Evolutionary conservation across 192 early-diverging fungal genomes (phyloP).

Genomic region (Backusella westeae): DNA sequence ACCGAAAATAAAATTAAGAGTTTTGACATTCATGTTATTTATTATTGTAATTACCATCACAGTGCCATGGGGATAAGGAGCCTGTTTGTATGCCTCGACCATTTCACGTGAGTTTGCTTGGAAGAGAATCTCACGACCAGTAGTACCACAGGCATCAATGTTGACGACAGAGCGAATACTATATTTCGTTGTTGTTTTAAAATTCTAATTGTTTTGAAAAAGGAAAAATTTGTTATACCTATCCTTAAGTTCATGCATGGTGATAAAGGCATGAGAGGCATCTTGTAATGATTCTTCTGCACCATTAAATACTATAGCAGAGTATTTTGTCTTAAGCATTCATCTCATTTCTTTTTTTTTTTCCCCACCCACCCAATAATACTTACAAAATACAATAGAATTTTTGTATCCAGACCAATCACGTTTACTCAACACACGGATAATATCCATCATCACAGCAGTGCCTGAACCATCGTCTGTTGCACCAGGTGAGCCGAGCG

Average conservation of each 20-base stretch:
- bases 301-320: conserved; percentile 65
- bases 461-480: conserved; percentile 70
- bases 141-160: conserved; percentile 71
- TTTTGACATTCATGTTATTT: not conserved
- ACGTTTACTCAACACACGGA: conserved; percentile 48
- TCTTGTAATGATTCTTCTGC: conserved; percentile 78
- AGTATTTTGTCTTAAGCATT: not conserved
- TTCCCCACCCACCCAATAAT: not conserved
- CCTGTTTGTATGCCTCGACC: conserved; percentile 64
- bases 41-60: conserved; percentile 41
- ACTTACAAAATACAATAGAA: conserved; percentile 56
- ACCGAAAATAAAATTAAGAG: not conserved
- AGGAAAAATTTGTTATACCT: conserved; percentile 11
- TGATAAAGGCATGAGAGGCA: conserved; percentile 73
- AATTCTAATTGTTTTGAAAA: not conserved
- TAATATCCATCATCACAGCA: conserved; percentile 70
- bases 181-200: not conserved
- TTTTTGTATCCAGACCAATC: conserved; percentile 47
- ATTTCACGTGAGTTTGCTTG: conserved; percentile 68
- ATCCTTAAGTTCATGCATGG: conserved; percentile 48
- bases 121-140: conserved; percentile 67
- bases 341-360: no score
- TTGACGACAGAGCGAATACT: conserved; percentile 67
- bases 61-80: conserved; percentile 66
- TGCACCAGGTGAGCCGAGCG: conserved; percentile 55